Evolutionary conservation across 495 filamentous ascomycete genomes (phyloP), one percentile per base, ranked within the genome.

Genomic region (Tuber melanosporum): DNA sequence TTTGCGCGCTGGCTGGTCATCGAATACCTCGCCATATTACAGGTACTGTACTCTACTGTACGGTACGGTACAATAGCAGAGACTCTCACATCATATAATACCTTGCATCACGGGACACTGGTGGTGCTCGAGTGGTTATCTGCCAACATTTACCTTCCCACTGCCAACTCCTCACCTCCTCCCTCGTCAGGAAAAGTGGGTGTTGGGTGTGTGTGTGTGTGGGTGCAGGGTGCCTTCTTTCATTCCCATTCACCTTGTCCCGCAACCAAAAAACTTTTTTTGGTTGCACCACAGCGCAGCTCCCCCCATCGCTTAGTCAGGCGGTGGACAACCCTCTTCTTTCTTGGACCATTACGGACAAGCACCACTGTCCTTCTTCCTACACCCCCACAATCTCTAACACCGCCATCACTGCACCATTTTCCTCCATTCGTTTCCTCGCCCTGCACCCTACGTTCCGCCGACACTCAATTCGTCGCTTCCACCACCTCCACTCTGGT

Each of bases 331-430:
- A 66, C 57, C 57, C 57, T 66, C 57, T 66, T 66, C 57, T 36
- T 36, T 32, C 57, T 36, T 66, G 57, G 57, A 66, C 57, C 57
- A 66, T 66, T 66, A 36, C 57, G 76, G 76, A 72, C 76, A 79
- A 79, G 77, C 77, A 79, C 77, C 78, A 79, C 78, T 78, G 79
- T 74, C 75, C 77, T 79, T 66, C 47, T 52, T 76, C 78, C 76
- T 71, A 72, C 73, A 57, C 45, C 74, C 74, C 74, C 70, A 70
- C 74, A 76, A 39, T 71, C 52, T 71, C 74, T 72, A 76, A 41
- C 69, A 80, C 78, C 78, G 80, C 74, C 78, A 80, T 74, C 66
- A 79, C 72, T 78, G 70, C 77, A 62, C 71, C 62, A 75, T 80
- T 73, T 76, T 26, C 62, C 57, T 66, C 57, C 57, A 66, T 19